Percentiles rank a stretch among this genome's conserved stretches.
phyloP scores from a whole-genome alignment of 345 rosid species.

The Melaleuca quinquenervia region DNA sequence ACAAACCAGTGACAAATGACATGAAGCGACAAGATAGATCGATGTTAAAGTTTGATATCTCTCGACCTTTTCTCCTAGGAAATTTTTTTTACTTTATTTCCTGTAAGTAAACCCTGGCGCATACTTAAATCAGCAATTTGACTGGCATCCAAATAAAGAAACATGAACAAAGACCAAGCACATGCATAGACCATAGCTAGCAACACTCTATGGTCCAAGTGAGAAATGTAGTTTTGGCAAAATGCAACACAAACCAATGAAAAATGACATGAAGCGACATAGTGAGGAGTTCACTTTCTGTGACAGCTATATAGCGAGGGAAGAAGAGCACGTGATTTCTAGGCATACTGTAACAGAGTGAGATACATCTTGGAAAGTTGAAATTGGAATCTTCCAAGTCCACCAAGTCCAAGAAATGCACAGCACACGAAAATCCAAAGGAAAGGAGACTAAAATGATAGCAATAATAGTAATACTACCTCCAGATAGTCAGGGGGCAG shows the following conservation, averaged over 20 bases:
- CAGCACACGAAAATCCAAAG: not conserved
- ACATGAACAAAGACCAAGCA: not conserved
- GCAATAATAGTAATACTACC: slow-evolving; percentile 23
- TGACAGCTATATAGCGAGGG: not conserved
- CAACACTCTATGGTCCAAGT: not conserved
- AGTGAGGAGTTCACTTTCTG: not conserved
- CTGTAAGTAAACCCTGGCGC: not conserved
- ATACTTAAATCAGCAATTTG: not conserved
- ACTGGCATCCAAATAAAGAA: not conserved
- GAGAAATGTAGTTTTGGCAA: not conserved
- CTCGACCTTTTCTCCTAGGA: not conserved
- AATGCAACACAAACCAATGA: not conserved
- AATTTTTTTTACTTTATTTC: too few relatives aligned
- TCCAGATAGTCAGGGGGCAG: slow-evolving; percentile 75
- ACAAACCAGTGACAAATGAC: not conserved
- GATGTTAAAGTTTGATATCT: not conserved
- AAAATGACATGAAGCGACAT: not conserved
- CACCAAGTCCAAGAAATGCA: not conserved
- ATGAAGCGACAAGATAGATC: not conserved
- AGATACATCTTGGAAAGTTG: not conserved
- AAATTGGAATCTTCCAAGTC: not conserved
- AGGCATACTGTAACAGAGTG: not conserved
- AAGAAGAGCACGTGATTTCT: not conserved
- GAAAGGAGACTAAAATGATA: not conserved
- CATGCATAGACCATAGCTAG: not conserved